Base-by-base conservation (phyloP, 1,139 yeast genomes). In the Yamadazyma membranifaciens region DNA sequence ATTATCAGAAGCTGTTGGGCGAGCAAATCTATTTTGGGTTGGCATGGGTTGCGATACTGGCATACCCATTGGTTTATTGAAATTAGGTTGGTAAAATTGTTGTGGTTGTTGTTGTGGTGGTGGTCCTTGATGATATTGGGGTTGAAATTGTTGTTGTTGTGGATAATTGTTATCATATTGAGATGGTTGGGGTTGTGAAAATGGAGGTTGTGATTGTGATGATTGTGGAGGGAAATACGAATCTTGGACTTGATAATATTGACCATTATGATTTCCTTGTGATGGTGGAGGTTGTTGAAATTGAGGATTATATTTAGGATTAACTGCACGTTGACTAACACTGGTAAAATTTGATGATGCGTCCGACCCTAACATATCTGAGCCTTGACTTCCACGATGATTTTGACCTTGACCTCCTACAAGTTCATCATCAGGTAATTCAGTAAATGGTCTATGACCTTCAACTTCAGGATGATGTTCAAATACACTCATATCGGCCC, bases 251-350 rank as follows among this genome's bases (percentile, higher is more conserved):
- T 38, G 38, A 28, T 42, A 37, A 28, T 35, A 30, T 10, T 33
- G 38, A 11, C 31, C 40, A 27, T 27, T 27, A 4, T 5, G 39
- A 48, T 14, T 27, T 11, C 15, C 17, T 9, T 15, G 32, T 17
- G 28, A n/a, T 25, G 28, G 28, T 25, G 11, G 28, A 7, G 11
- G 41, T 17, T 34, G 34, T 16, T 25, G 27, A n/a, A 12, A 16
- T 38, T 22, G 43, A 7, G 47, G 49, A 34, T 50, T 63, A 50
- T 80, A 82, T 34, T 65, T 65, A 12, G 87, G 86, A 54, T 85
- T 84, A n/a, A 80, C 71, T 6, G 82, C 88, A 54, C 94, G 67
- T 61, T 86, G 94, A 9, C 92, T 83, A 4, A 86, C 87, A 39
- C 89, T 81, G 0, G 95, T 87, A 56, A 84, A 83, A 52, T 83